These are phyloP conservation scores for Phytomonas sp. DNA, from an alignment of 208 protist genomes.

Conservation along the genomic window DNA sequence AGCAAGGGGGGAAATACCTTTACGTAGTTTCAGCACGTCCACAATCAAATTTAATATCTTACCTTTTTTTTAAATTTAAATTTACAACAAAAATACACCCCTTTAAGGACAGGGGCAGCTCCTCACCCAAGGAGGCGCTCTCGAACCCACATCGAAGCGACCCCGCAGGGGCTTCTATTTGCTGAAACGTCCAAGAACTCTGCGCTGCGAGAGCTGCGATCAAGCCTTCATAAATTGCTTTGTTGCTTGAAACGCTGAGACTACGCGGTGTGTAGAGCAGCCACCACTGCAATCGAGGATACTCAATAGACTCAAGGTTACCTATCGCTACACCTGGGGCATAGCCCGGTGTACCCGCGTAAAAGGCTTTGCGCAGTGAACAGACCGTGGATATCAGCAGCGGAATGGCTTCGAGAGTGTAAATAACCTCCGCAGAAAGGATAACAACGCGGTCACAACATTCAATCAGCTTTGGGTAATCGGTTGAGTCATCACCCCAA, in stretches of 20 bases:
- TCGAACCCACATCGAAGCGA: slow-evolving; percentile 2
- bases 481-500: slow-evolving; percentile 14
- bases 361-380: neutral
- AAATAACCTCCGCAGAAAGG: slow-evolving; percentile 32
- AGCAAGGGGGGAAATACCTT: neutral
- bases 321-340: neutral
- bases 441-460: slow-evolving; percentile 4
- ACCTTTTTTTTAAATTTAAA: neutral
- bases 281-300: slow-evolving; percentile 18
- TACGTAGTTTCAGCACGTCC: neutral
- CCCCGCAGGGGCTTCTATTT: neutral
- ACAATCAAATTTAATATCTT: neutral
- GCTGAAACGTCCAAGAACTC: neutral
- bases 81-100: slow-evolving; percentile 10
- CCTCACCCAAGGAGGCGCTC: slow-evolving; percentile 6
- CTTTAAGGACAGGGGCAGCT: slow-evolving; percentile 1
- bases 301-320: no score
- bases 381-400: slow-evolving; percentile 24
- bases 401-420: slow-evolving; percentile 20
- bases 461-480: neutral
- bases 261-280: slow-evolving; percentile 30
- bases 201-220: slow-evolving; percentile 5
- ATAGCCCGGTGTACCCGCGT: neutral
- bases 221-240: slow-evolving; percentile 18
- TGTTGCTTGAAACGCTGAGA: slow-evolving; percentile 22